phyloP scores from a whole-genome alignment of 371 early-diverging fungal genomes.

The Apophysomyces sp. region DNA sequence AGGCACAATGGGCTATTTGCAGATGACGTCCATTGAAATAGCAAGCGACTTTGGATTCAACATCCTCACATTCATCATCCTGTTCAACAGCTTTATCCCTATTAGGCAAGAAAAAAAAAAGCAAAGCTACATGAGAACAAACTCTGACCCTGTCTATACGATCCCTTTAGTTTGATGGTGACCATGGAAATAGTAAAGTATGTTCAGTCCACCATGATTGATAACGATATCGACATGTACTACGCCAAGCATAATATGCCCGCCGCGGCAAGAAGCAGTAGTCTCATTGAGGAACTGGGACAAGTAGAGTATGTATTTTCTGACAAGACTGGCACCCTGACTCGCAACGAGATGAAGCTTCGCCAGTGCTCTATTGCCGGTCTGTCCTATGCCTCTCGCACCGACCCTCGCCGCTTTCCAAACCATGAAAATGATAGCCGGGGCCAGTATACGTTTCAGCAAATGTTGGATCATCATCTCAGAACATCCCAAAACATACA shows the following conservation, averaged over 20 bases:
- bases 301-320: conserved; percentile 93
- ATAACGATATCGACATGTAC: conserved; percentile 68
- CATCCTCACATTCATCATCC: conserved; percentile 77
- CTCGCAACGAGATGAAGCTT: conserved; percentile 72
- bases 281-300: conserved; percentile 87
- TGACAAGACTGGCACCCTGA: conserved; percentile 90
- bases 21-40: neutral
- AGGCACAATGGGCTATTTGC: neutral
- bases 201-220: conserved; percentile 62
- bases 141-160: neutral
- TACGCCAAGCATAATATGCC: conserved; percentile 62
- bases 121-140: neutral
- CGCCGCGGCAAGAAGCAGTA: conserved; percentile 73
- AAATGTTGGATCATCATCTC: conserved; percentile 55
- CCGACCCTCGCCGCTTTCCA: conserved; percentile 13
- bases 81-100: conserved; percentile 84
- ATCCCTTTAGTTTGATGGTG: conserved; percentile 60
- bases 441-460: conserved; percentile 59
- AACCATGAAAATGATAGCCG: conserved; percentile 31
- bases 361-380: conserved; percentile 66
- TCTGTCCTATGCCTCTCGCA: conserved; percentile 34
- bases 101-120: conserved; percentile 44
- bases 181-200: conserved; percentile 76
- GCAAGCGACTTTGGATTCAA: conserved; percentile 49
- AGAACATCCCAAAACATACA: conserved; percentile 49